Conservation (phyloP, 768 basidiomycete species). For the Tephrocybe rancida region DNA sequence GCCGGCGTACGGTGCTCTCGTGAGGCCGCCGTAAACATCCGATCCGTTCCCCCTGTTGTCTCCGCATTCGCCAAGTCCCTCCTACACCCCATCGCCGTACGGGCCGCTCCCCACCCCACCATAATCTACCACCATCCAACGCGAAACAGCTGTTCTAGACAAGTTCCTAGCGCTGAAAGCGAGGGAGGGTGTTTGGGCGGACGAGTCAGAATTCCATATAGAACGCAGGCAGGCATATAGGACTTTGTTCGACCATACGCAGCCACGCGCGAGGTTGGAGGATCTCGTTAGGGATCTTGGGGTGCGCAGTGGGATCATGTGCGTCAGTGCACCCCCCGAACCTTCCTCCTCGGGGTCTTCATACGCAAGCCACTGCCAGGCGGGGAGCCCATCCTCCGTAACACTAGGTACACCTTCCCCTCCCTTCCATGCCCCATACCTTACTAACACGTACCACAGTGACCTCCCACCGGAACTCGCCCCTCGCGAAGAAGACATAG, state of each 20-base stretch:
- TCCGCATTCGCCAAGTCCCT: constrained; percentile 8
- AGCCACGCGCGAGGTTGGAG: constrained; percentile 76
- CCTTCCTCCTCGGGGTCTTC: not conserved
- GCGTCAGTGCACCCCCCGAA: constrained; percentile 11
- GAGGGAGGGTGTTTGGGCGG: constrained; percentile 77
- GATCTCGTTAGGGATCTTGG: constrained; percentile 62
- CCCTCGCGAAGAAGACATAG: not conserved
- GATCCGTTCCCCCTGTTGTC: constrained; percentile 70
- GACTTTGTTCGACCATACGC: constrained; percentile 76
- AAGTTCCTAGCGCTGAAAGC: constrained; percentile 80
- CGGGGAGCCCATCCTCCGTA: too few species aligned
- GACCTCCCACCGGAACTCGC: too few species aligned
- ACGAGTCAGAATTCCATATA: constrained; percentile 75
- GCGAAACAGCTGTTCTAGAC: constrained; percentile 78
- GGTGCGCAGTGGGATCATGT: constrained; percentile 39
- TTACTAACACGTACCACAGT: too few species aligned
- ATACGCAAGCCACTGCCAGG: too few species aligned
- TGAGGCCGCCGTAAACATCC: constrained; percentile 71
- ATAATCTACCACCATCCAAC: constrained; percentile 41
- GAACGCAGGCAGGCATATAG: constrained; percentile 76
- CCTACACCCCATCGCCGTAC: constrained; percentile 14
- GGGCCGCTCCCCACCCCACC: constrained; percentile 24
- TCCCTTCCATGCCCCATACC: too few species aligned
- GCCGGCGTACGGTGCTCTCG: constrained; percentile 62
- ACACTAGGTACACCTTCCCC: too few species aligned